Conservation (phyloP, 805 yeast species). For the Candida arabinofermentans region DNA sequence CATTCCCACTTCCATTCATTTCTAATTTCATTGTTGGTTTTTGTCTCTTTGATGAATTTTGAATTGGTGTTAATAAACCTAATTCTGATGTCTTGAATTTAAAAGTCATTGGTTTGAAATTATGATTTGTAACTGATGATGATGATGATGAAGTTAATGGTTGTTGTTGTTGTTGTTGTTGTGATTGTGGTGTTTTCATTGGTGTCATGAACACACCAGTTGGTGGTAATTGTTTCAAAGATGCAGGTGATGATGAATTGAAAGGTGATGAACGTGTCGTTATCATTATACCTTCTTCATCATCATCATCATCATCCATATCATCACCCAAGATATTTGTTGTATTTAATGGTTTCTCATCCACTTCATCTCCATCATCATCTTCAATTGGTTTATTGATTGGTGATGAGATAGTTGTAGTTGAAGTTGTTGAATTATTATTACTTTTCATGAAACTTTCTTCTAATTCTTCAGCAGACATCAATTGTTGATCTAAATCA, state of each 20-base stretch:
- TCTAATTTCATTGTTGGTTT: constrained; percentile 29
- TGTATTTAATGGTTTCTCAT: not conserved
- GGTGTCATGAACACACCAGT: constrained; percentile 24
- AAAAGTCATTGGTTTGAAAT: constrained; percentile 27
- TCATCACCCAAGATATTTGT: not conserved
- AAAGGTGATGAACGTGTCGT: not conserved
- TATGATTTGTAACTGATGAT: not conserved
- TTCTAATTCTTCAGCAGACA: constrained; percentile 14
- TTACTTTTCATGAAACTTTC: not conserved
- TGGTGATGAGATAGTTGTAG: not conserved
- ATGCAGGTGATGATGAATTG: not conserved
- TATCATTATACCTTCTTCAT: too few species aligned
- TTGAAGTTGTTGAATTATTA: not conserved
- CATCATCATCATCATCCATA: too few species aligned
- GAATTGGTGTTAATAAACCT: constrained; percentile 28
- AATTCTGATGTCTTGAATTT: constrained; percentile 33
- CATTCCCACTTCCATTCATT: constrained; percentile 1
- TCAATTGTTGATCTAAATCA: constrained; percentile 24
- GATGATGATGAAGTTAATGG: constrained; percentile 2
- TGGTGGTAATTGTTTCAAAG: constrained; percentile 17
- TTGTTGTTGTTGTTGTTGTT: not conserved
- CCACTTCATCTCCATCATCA: not conserved
- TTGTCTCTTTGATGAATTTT: constrained; percentile 24
- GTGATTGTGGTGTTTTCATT: constrained; percentile 13
- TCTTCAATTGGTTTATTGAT: not conserved